Conservation (phyloP, 208 protist species). For the Acanthamoeba culbertsoni region DNA sequence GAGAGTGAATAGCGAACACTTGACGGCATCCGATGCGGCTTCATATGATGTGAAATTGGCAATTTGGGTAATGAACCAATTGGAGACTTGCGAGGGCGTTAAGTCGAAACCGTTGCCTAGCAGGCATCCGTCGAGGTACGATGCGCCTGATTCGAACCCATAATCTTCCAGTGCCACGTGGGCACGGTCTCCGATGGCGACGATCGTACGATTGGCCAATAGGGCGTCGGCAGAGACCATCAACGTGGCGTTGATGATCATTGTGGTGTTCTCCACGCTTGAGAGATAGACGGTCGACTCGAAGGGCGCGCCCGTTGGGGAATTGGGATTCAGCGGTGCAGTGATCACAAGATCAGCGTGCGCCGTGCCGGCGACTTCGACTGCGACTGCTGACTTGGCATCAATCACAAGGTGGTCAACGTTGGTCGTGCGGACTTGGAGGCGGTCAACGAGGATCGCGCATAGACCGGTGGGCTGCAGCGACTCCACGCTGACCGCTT, state of each 20-base stretch:
- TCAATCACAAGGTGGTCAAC: not conserved
- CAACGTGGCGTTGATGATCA: constrained; percentile 5
- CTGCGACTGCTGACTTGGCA: not conserved
- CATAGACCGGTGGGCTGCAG: not conserved
- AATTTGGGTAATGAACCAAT: not conserved
- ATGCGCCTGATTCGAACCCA: not conserved
- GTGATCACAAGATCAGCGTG: not conserved
- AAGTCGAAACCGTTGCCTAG: not conserved
- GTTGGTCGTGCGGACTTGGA: not conserved
- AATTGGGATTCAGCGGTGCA: not conserved
- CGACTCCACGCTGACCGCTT: not conserved
- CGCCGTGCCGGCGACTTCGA: not conserved
- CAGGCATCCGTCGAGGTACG: constrained; percentile 23
- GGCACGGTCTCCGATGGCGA: not conserved
- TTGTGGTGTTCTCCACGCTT: not conserved
- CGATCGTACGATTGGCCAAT: not conserved
- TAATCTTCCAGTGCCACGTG: not conserved
- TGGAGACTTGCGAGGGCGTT: not conserved
- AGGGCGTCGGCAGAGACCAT: not conserved
- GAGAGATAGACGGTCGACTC: not conserved
- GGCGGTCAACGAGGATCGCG: not conserved
- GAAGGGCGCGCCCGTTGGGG: not conserved
- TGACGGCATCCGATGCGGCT: not conserved
- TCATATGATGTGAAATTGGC: not conserved
- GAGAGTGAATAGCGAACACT: not conserved